Base-by-base conservation (phyloP, 225 moss, liverwort and hornwort species). In the Ulota crispa region DNA sequence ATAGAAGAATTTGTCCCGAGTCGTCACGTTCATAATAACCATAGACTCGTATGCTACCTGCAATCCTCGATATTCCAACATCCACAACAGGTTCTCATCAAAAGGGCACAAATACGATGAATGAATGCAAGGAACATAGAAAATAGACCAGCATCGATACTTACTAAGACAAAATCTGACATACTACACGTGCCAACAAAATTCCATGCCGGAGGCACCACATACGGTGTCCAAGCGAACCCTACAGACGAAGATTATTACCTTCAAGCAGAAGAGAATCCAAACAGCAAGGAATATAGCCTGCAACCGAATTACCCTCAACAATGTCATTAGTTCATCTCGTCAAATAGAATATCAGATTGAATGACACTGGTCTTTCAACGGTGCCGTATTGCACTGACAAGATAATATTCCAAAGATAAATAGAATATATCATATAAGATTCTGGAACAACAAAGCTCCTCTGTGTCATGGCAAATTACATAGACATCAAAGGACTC, bases 1-100 rank as follows among this genome's bases (percentile, higher is more conserved):
- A 50, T 89, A 92, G 69, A 93, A 92, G 76, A 95, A 93, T 84
- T 91, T 91, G 86, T 91, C 90, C 34, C 88, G 88, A 50, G 90
- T 88, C 39, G 86, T 88, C 78, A 91, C 86, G 68, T 88, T 91
- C 90, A 91, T 91, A 61, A 88, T 56, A 61, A 88, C 84, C 90
- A 91, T 88, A 34, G 90, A 91, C 83, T 91, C 90, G 42, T 91
- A 88, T 30, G 86, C 90, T 39, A 88, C 88, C 90, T 91, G 83
- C 43, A 74, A 45, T 73, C 77, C 83, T 81, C 50, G 64, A 68
- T 36, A 67, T 67, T 53, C 80, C 77, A 78, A 66, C 52, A 86
- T 78, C 54, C 76, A 83, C 64, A 67, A 41, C 64, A 77, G 11
- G 43, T 30, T 82, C 34, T 53, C 68, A 61, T 32, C 14, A 75